Evolutionary conservation across 1,284 basidiomycete genomes (phyloP).

Genomic region (Cryptococcus jaspeensis): DNA sequence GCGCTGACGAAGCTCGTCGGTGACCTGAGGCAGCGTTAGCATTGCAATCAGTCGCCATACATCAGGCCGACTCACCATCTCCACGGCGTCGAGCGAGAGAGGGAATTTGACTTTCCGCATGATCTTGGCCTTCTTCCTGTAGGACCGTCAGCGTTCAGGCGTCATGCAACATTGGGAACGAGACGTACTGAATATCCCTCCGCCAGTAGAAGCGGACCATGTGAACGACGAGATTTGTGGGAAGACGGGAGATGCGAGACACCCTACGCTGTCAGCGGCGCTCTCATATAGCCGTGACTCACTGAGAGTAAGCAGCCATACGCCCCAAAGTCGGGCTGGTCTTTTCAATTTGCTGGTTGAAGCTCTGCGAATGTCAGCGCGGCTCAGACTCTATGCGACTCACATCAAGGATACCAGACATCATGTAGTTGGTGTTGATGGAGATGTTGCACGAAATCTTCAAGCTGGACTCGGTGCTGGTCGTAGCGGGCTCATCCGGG

Average conservation of each 20-base stretch:
- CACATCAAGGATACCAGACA: constrained; percentile 80
- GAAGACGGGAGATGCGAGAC: constrained; percentile 79
- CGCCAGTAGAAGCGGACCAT: constrained; percentile 88
- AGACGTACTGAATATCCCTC: constrained; percentile 65
- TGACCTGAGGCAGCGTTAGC: constrained; percentile 47
- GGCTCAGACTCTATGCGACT: constrained; percentile 35
- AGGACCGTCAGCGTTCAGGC: neutral
- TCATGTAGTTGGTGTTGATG: constrained; percentile 81
- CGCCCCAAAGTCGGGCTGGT: constrained; percentile 74
- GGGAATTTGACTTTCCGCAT: constrained; percentile 95
- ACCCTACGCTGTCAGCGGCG: constrained; percentile 44
- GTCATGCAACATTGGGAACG: neutral
- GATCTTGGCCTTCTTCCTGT: constrained; percentile 80
- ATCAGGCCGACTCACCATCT: constrained; percentile 56
- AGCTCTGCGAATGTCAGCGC: constrained; percentile 57
- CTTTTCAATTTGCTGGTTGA: constrained; percentile 85
- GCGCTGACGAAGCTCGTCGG: constrained; percentile 73
- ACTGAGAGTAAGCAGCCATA: constrained; percentile 77
- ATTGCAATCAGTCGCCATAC: neutral
- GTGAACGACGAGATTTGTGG: constrained; percentile 56
- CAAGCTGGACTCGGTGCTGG: constrained; percentile 69
- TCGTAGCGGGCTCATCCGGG: constrained; percentile 69
- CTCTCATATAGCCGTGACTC: constrained; percentile 3
- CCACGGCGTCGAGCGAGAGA: constrained; percentile 74
- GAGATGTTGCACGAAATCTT: constrained; percentile 95